Evolutionary conservation across 495 filamentous ascomycete species (phyloP), one percentile per base, ranked within the genome.

Genomic region (Penicillium goetzii): DNA sequence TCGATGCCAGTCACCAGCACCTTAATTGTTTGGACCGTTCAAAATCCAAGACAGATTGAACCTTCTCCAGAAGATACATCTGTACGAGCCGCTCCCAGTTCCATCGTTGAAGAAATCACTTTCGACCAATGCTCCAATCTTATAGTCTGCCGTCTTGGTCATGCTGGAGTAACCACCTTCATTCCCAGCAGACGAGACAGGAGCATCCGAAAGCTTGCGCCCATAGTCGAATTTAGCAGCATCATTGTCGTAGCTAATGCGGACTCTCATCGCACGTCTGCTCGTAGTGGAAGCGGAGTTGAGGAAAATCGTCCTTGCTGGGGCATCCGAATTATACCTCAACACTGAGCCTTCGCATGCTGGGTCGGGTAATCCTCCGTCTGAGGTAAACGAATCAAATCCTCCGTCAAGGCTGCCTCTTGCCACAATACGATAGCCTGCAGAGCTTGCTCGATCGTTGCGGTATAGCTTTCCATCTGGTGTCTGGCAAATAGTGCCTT

Each of bases 61-160:
- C 9, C 50, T 53, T 9, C 50, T 26, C 50, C 50, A 53, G 26
- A 53, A 8, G 3, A 53, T 28, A 53, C 50, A 53, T 19, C 50
- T 32, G n/a, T 53, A 53, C 6, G 50, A 53, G 0, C 26, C 26
- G 8, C 26, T 53, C n/a, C 26, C 50, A 30, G 50, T 53, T 7
- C 50, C 50, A 32, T 53, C 50, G 12, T 53, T 53, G 15, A 53
- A 53, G 14, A 53, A 53, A 21, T 53, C 50, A 32, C 50, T 53
- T n/a, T 53, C 50, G 9, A 53, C 50, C 50, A 53, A 53, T 7
- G 50, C 50, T 10, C 26, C 50, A 33, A 53, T 53, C 30, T 53
- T 53, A 7, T 53, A 53, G 21, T 53, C 50, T 17, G 50, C 26
- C 26, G 50, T 53, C 50, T 53, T 53, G 26, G 50, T 53, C 50